Percentiles rank a stretch among this genome's conserved stretches.
Evolutionary conservation across 495 filamentous ascomycete species (phyloP).

Genomic region (Patellaria atrata): DNA sequence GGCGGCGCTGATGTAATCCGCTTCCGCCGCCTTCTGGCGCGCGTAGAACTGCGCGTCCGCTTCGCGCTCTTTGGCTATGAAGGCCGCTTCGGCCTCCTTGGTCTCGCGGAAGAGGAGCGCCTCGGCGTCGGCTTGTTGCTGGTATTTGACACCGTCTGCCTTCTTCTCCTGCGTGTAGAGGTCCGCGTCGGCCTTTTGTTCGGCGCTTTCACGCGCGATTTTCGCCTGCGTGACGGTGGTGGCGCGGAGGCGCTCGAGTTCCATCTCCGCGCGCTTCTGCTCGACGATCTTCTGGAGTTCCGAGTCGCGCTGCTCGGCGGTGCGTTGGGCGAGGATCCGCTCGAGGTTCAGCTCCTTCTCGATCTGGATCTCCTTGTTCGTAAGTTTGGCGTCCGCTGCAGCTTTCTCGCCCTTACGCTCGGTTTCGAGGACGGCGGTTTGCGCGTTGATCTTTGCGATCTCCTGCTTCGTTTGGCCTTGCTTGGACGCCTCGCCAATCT

Average conservation of each 20-base stretch:
- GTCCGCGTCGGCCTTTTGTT: conserved; percentile 58
- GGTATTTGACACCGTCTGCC: conserved; percentile 22
- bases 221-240: conserved; percentile 63
- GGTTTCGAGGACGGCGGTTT: conserved; percentile 69
- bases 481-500: conserved; percentile 66
- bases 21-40: conserved; percentile 14
- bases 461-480: conserved; percentile 63
- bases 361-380: conserved; percentile 53
- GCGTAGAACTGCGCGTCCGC: conserved; percentile 26
- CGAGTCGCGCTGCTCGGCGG: conserved; percentile 56
- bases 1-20: conserved; percentile 11
- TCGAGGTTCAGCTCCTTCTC: conserved; percentile 55
- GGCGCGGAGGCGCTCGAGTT: conserved; percentile 62
- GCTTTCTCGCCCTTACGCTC: conserved; percentile 70
- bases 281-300: conserved; percentile 64
- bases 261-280: conserved; percentile 57
- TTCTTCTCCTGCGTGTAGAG: conserved; percentile 31
- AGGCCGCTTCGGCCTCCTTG: conserved; percentile 18
- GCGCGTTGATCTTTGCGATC: conserved; percentile 68
- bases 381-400: conserved; percentile 56
- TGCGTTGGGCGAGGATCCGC: conserved; percentile 53
- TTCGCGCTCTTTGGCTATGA: conserved; percentile 25
- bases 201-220: conserved; percentile 54
- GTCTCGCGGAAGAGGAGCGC: conserved; percentile 15
- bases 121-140: conserved; percentile 23